Evolutionary conservation across 352 stramenopile genomes (phyloP).

Genomic region (Phytophthora aleatoria): DNA sequence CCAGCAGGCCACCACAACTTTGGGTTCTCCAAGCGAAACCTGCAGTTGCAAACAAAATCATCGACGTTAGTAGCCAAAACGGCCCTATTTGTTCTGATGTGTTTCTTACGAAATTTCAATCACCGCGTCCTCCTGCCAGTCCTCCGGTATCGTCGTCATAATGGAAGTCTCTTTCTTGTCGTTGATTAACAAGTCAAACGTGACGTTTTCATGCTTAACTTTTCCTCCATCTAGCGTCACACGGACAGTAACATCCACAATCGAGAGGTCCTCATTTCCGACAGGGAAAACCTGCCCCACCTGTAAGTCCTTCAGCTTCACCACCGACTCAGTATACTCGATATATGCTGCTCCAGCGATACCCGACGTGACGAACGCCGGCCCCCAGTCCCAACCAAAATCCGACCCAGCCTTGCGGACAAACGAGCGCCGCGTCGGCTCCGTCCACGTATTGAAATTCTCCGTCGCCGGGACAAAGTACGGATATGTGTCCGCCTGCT

Average conservation of each 20-base stretch:
- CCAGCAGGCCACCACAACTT: conserved; percentile 77
- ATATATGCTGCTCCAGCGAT: conserved; percentile 63
- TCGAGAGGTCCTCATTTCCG: conserved; percentile 35
- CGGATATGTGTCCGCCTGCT: conserved; percentile 63
- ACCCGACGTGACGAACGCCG: conserved; percentile 66
- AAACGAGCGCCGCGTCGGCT: conserved; percentile 79
- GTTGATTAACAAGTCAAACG: conserved; percentile 58
- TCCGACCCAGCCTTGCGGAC: conserved; percentile 86
- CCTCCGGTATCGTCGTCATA: conserved; percentile 20
- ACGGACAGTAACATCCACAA: conserved; percentile 46
- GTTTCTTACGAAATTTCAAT: conserved; percentile 45
- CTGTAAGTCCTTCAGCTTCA: conserved; percentile 45
- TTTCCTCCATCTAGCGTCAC: conserved; percentile 40
- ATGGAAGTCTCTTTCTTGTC: conserved; percentile 29
- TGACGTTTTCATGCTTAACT: conserved; percentile 38
- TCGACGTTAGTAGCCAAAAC: conserved; percentile 7
- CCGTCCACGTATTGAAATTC: conserved; percentile 83
- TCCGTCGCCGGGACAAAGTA: conserved; percentile 77
- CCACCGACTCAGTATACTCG: conserved; percentile 28
- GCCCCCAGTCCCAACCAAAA: conserved; percentile 90
- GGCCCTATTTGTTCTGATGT: not conserved
- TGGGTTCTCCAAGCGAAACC: conserved; percentile 48
- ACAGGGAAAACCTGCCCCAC: conserved; percentile 48
- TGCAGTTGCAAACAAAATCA: conserved; percentile 23
- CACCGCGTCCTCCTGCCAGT: conserved; percentile 20